These are phyloP conservation scores for Chrysosporium keratinophilum DNA, from an alignment of 2,329 filamentous ascomycete species.

Conservation along the genomic window DNA sequence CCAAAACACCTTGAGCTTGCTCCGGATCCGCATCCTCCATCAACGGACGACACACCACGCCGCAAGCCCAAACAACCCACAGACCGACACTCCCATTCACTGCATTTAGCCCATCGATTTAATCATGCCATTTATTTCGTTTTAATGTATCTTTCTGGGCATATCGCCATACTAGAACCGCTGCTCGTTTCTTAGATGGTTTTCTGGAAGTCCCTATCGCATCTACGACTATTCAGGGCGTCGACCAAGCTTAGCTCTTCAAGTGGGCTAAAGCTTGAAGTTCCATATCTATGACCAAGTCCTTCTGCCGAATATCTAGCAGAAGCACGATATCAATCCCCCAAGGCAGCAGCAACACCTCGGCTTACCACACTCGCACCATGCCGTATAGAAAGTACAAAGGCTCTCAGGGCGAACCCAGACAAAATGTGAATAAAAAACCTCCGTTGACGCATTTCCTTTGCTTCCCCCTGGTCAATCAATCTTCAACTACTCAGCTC, in stretches of 20 bases:
- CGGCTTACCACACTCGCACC: not conserved
- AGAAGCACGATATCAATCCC: not conserved
- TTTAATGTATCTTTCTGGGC: no score
- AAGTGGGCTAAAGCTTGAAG: not conserved
- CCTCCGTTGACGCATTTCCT: constrained; percentile 38
- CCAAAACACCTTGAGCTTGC: not conserved
- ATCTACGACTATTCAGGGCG: no score
- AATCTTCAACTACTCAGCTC: constrained; percentile 53
- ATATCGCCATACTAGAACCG: no score
- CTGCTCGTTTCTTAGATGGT: no score
- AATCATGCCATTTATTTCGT: no score
- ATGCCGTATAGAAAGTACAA: constrained; percentile 10
- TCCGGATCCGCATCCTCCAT: no score
- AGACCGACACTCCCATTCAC: no score
- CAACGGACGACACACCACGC: no score
- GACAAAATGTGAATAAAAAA: constrained; percentile 2
- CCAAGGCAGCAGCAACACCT: not conserved
- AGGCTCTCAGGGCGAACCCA: not conserved
- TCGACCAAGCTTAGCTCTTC: no score
- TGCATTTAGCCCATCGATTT: no score
- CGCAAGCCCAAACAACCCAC: no score
- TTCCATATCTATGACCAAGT: not conserved
- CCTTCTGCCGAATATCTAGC: not conserved
- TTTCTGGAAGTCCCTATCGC: no score
- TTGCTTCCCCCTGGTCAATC: constrained; percentile 51